Evolutionary conservation across 1,139 yeast genomes (phyloP).

Genomic region (Suhomyces terraborum): DNA sequence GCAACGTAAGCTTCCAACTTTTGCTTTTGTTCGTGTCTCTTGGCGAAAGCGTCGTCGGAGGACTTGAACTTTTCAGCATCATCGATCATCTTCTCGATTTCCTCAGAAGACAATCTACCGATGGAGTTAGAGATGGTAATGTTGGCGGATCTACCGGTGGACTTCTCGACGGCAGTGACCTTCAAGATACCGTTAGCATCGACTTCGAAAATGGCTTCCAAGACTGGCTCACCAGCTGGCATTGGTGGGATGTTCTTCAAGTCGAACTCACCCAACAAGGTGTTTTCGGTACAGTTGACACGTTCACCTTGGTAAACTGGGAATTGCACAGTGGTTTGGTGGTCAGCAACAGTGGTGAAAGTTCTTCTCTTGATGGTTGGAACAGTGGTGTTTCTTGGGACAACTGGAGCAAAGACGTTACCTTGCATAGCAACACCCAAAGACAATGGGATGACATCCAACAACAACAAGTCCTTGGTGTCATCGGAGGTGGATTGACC

Average conservation of each 20-base stretch:
- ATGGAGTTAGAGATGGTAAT: constrained; percentile 99
- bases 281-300: constrained; percentile 99
- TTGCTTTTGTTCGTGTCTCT: constrained; percentile 99
- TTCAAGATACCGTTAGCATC: constrained; percentile 99
- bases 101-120: constrained; percentile 97
- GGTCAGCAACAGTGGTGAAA: constrained; percentile 99
- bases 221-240: constrained; percentile 99
- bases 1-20: constrained; percentile 99
- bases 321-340: constrained; percentile 99
- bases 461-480: constrained; percentile 94
- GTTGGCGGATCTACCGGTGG: constrained; percentile 99
- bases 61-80: constrained; percentile 99
- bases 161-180: constrained; percentile 99
- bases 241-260: constrained; percentile 98
- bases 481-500: constrained; percentile 97
- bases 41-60: constrained; percentile 98
- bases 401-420: constrained; percentile 97
- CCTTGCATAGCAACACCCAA: constrained; percentile 99
- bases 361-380: constrained; percentile 99
- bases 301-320: constrained; percentile 99
- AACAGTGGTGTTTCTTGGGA: constrained; percentile 99
- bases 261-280: constrained; percentile 99
- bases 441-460: constrained; percentile 98
- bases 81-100: constrained; percentile 97
- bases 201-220: constrained; percentile 98